phyloP scores from a whole-genome alignment of 129 eudicot species.

The Calendula officinalis region DNA sequence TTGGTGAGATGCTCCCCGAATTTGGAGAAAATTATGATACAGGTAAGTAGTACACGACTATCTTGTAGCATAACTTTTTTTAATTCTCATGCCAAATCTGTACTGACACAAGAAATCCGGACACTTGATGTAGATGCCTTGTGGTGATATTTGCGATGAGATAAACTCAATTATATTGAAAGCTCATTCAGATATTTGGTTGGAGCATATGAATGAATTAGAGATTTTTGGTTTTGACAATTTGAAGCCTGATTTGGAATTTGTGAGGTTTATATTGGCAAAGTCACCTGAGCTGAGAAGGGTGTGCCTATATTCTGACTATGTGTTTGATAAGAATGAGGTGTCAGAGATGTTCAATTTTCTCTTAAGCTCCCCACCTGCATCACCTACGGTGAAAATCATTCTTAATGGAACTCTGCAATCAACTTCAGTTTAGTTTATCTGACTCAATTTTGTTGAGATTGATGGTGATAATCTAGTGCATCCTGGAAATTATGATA shows the following conservation, averaged over 20 bases:
- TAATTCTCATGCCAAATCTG: background rate
- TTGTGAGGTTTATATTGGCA: slow-evolving; percentile 11
- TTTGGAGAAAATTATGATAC: background rate
- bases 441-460: too few relatives aligned
- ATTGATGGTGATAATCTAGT: too few relatives aligned
- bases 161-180: background rate
- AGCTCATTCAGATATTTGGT: background rate
- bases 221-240: background rate
- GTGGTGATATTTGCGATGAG: background rate
- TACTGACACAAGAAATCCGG: background rate
- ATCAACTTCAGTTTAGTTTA: too few relatives aligned
- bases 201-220: slow-evolving; percentile 5
- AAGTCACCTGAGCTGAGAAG: slow-evolving; percentile 12
- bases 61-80: background rate
- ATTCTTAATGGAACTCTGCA: background rate
- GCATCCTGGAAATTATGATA: too few relatives aligned
- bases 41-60: background rate
- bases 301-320: background rate
- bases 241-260: background rate
- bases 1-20: background rate
- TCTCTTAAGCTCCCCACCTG: background rate
- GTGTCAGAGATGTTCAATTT: slow-evolving; percentile 4
- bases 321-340: background rate
- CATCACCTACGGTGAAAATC: background rate
- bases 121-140: background rate